Base-by-base conservation (phyloP, 768 basidiomycete genomes). In the Suillus clintonianus region DNA sequence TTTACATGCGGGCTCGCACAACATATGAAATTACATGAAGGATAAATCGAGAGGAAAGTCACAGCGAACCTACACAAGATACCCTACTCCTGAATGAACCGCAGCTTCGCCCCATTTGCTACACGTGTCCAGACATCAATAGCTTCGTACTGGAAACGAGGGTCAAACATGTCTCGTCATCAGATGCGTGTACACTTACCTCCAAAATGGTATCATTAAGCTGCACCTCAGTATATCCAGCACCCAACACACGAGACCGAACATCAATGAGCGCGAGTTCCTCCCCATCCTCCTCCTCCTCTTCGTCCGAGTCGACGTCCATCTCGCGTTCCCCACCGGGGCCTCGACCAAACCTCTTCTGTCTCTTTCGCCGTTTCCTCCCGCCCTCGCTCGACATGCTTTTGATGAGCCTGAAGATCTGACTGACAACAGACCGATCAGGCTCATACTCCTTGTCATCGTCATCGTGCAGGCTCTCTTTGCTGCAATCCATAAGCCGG, bases 401-500 rank as follows among this genome's bases (percentile, higher is more conserved):
- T 77, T 93, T 95, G 81, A 99, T 91, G 67, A 98, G 82, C 39
- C 95, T 84, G 79, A 90, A 96, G 74, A 99, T 93, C 77, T 92
- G 89, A 74, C 90, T 92, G 64, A 87, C 82, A 58, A 85, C 82
- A 24, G 95, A 94, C 67, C 86, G 85, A 72, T 99, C 97, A 5
- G 82, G 81, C 39, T 90, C 90, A 34, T 80, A 78, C 39, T 87
- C 89, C 50, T 83, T 82, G 48, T 90, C 89, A 22, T 87, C 85
- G 13, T 94, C 93, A 51, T 96, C 93, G 61, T 88, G 82, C 68
- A 99, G 79, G 71, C 90, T 94, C 71, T 93, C 91, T 76, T 99
- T 99, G 79, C 92, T 94, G 69, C 92, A 94, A 64, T 95, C 94
- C 96, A 99, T 99, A 65, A 99, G 80, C 43, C 97, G 89, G 65